Percentiles rank a stretch among this genome's conserved stretches.
phyloP scores from a whole-genome alignment of 140 eudicot genomes.

The Bidens hawaiensis region DNA sequence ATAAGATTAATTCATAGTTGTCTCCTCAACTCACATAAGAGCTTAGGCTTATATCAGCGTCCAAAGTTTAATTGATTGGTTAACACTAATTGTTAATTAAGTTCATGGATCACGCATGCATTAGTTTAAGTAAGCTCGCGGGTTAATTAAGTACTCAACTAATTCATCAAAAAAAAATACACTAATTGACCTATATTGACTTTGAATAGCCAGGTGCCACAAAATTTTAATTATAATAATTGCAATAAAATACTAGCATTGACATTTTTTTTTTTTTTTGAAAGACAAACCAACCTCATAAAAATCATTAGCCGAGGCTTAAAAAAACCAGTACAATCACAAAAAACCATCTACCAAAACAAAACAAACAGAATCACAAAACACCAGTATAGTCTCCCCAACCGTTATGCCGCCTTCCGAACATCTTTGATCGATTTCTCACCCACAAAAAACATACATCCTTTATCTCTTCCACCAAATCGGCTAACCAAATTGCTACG shows the following conservation, averaged over 20 bases:
- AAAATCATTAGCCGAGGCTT: too few relatives aligned
- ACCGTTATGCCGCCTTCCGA: too few relatives aligned
- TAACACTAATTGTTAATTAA: background rate
- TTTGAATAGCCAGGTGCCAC: conserved; percentile 7
- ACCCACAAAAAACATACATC: too few relatives aligned
- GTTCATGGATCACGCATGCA: conserved; percentile 5
- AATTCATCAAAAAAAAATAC: background rate
- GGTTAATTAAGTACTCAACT: background rate
- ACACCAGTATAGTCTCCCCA: too few relatives aligned
- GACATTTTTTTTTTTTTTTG: too few relatives aligned
- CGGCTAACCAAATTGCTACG: too few relatives aligned
- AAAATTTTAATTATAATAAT: background rate
- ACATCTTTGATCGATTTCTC: too few relatives aligned
- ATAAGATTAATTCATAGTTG: background rate
- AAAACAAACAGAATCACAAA: too few relatives aligned
- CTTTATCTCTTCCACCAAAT: too few relatives aligned
- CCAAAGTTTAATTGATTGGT: background rate
- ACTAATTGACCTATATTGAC: background rate
- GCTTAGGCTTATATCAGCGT: background rate
- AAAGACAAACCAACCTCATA: too few relatives aligned
- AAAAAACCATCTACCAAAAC: too few relatives aligned
- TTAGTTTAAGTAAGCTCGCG: background rate
- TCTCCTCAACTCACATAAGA: background rate
- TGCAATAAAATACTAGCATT: conserved; percentile 7
- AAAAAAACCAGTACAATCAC: too few relatives aligned